Percentiles rank a stretch among this genome's conserved stretches.
These are phyloP conservation scores for Collybiopsis confluens DNA, from an alignment of 768 basidiomycete genomes.

Conservation along the genomic window DNA sequence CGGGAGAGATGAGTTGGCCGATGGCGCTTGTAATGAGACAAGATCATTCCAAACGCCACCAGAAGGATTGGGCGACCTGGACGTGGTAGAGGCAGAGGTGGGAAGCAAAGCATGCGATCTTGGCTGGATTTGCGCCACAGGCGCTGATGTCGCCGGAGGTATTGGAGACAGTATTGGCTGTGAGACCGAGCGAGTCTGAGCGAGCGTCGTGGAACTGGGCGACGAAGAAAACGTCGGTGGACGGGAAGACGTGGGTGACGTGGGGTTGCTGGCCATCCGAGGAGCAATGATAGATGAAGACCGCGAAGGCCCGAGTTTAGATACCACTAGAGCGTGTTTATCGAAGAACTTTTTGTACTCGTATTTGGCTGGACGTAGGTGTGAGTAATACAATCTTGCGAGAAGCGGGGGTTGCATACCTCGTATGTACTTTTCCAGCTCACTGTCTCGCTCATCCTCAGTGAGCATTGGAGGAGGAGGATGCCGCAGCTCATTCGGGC, in stretches of 20 bases:
- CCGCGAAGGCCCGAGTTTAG: constrained; percentile 42
- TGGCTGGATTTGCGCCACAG: constrained; percentile 14
- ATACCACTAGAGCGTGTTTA: constrained; percentile 40
- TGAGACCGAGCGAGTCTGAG: constrained; percentile 18
- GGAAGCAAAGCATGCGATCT: constrained; percentile 16
- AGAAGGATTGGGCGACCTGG: no score
- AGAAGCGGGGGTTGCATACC: constrained; percentile 37
- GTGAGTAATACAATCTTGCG: constrained; percentile 8
- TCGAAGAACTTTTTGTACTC: constrained; percentile 69
- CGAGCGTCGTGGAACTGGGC: constrained; percentile 11
- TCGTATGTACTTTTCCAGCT: constrained; percentile 88
- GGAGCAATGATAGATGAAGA: constrained; percentile 27
- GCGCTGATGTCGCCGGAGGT: constrained; percentile 15
- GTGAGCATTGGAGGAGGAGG: constrained; percentile 80
- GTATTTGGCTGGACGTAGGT: constrained; percentile 61
- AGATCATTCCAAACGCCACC: constrained; percentile 57
- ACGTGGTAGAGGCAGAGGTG: constrained; percentile 19
- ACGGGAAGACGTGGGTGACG: neutral
- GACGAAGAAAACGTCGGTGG: constrained; percentile 15
- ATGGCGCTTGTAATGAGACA: constrained; percentile 40
- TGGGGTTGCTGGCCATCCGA: constrained; percentile 18
- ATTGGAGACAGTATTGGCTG: constrained; percentile 17
- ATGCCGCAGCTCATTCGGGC: constrained; percentile 77
- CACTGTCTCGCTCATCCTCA: constrained; percentile 79
- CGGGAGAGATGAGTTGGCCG: constrained; percentile 48